These are phyloP conservation scores for Echria macrotheca DNA, from an alignment of 495 filamentous ascomycete species.

Conservation along the genomic window DNA sequence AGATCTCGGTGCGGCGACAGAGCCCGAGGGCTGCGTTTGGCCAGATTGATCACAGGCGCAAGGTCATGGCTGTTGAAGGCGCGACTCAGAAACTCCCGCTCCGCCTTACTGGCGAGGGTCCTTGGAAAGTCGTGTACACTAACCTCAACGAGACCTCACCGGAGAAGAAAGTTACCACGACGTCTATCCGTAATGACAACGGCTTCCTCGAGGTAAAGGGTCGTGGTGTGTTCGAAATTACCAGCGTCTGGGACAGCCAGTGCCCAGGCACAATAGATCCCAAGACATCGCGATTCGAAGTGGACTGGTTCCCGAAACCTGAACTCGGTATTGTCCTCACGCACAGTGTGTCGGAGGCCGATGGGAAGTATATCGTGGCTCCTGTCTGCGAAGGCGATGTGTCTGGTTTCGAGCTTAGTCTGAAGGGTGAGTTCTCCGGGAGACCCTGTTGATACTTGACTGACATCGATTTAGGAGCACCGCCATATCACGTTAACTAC, in stretches of 20 bases:
- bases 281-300: conserved; percentile 64
- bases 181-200: conserved; percentile 56
- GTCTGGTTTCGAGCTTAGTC: conserved; percentile 72
- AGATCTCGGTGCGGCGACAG: conserved; percentile 79
- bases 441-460: background rate
- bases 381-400: conserved; percentile 92
- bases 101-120: conserved; percentile 72
- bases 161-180: conserved; percentile 14
- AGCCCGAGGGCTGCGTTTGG: conserved; percentile 81
- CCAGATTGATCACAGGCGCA: conserved; percentile 68
- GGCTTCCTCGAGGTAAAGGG: conserved; percentile 59
- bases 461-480: conserved; percentile 43
- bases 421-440: conserved; percentile 54
- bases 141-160: conserved; percentile 48
- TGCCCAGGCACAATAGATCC: conserved; percentile 78
- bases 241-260: conserved; percentile 65
- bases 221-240: conserved; percentile 71
- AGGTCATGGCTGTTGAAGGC: conserved; percentile 67
- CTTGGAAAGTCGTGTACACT: conserved; percentile 73
- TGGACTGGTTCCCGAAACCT: conserved; percentile 80
- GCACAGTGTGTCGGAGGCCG: conserved; percentile 45
- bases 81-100: conserved; percentile 69
- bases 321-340: conserved; percentile 61
- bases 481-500: conserved; percentile 83
- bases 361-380: conserved; percentile 57